Evolutionary conservation across 2,329 filamentous ascomycete species (phyloP), one percentile per base, ranked within the genome.

Genomic region (Hypoxylon sp.): DNA sequence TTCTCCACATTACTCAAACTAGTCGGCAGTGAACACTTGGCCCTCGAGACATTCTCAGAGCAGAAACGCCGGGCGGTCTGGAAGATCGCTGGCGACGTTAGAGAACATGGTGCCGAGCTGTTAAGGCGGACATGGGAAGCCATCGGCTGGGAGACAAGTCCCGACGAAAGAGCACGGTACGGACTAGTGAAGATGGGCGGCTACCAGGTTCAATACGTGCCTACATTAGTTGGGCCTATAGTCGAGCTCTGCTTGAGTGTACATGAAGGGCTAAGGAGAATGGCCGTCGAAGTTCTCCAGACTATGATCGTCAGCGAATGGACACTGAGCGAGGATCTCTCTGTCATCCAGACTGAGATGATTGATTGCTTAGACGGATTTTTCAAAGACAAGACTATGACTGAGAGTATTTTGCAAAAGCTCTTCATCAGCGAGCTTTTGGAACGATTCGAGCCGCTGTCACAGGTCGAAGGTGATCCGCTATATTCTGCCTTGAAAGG

Each of bases 301-400:
- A 97, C 94, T 2, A 99, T 99, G 96, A 97, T 99, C 75, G 90
- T 98, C 72, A 97, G 94, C 80, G 96, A 99, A 80, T 99, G 96
- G 96, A 94, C 94, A 14, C 81, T 99, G 70, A 98, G 94, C 77
- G 93, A 97, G 77, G 95, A 98, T 77, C 82, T 99, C 51, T 91
- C 91, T 2, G 90, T 96, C 51, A 92, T 99, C 56, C 94, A 98
- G 79, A 96, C 94, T 1, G 96, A 98, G 79, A 94, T 98, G 84
- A 97, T 99, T 73, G 95, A 98, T 75, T 97, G 93, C 71, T 82
- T 99, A 59, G 96, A 99, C 77, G 85, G 87, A 23, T 88, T 97
- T 57, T 98, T 98, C 85, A 97, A 98, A 80, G 88, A 91, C 6
- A 96, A 94, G 80, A 90, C 91, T 5, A 84, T 97, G 75, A 97